These are phyloP conservation scores for Xylariaceae sp. DNA, from an alignment of 2,329 filamentous ascomycete genomes.

Conservation along the genomic window DNA sequence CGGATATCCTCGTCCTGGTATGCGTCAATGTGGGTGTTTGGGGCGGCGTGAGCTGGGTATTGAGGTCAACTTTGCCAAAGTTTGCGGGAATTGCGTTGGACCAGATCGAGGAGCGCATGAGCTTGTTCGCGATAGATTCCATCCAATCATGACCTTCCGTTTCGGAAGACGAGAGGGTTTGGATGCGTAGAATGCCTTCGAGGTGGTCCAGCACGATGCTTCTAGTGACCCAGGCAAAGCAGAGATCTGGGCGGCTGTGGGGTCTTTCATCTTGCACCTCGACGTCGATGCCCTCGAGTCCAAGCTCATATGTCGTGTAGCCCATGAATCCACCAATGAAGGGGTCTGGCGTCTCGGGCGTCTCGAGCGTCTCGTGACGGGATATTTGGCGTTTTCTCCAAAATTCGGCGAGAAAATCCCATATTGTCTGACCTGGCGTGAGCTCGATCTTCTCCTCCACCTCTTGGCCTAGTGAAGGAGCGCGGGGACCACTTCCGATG, in stretches of 20 bases:
- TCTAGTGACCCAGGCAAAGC: conserved; percentile 68
- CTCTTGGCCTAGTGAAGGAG: conserved; percentile 12
- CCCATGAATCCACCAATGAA: conserved; percentile 85
- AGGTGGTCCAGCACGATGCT: conserved; percentile 74
- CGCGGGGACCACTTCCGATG: conserved; percentile 27
- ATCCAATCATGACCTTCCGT: conserved; percentile 41
- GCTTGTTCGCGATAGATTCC: conserved; percentile 30
- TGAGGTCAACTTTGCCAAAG: conserved; percentile 6
- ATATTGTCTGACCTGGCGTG: conserved; percentile 35
- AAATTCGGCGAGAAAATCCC: conserved; percentile 47
- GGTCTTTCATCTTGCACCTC: conserved; percentile 28
- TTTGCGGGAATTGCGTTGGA: conserved; percentile 13
- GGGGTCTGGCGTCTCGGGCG: conserved; percentile 35
- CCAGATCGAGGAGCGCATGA: conserved; percentile 35
- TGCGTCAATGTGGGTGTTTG: conserved; percentile 24
- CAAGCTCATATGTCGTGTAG: conserved; percentile 79
- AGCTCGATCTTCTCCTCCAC: conserved; percentile 29
- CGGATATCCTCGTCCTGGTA: conserved; percentile 29
- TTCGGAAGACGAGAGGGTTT: conserved; percentile 51
- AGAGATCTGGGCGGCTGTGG: conserved; percentile 59
- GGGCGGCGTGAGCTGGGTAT: conserved; percentile 27
- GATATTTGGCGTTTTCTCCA: conserved; percentile 30
- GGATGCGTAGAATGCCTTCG: conserved; percentile 56
- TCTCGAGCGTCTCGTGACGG: conserved; percentile 8
- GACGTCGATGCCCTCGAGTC: conserved; percentile 56